phyloP scores from a whole-genome alignment of 768 basidiomycete genomes.

The Lanmaoa pseudosensibilis region DNA sequence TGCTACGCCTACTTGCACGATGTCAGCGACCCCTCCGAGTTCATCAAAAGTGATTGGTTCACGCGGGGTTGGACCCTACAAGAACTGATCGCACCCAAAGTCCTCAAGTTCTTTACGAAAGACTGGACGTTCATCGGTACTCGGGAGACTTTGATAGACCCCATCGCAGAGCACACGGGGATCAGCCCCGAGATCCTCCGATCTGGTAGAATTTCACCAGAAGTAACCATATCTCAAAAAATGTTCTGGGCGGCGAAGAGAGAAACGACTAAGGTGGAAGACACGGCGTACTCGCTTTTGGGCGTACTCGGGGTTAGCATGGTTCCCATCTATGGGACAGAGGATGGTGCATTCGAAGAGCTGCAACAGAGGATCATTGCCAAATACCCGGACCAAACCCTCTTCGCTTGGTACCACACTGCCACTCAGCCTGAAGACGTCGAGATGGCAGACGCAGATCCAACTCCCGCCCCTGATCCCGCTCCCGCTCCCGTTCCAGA shows the following conservation, averaged over 20 bases:
- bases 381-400: slow-evolving; percentile 24
- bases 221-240: slow-evolving; percentile 22
- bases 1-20: slow-evolving; percentile 33
- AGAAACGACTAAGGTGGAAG: slow-evolving; percentile 27
- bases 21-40: slow-evolving; percentile 15
- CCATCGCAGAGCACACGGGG: slow-evolving; percentile 16
- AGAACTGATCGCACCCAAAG: slow-evolving; percentile 31
- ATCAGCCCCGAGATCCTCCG: slow-evolving; percentile 19
- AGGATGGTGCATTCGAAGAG: slow-evolving; percentile 22
- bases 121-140: slow-evolving; percentile 25
- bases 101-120: slow-evolving; percentile 27
- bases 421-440: slow-evolving; percentile 7
- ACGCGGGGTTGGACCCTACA: slow-evolving; percentile 33
- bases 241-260: slow-evolving; percentile 31
- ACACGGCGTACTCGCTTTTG: slow-evolving; percentile 32
- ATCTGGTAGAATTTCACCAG: slow-evolving; percentile 3
- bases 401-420: slow-evolving; percentile 28
- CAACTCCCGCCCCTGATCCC: background rate
- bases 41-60: slow-evolving; percentile 32
- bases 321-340: slow-evolving; percentile 27
- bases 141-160: slow-evolving; percentile 11
- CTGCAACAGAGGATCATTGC: slow-evolving; percentile 26
- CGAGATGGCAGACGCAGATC: slow-evolving; percentile 7
- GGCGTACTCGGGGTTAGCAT: slow-evolving; percentile 27
- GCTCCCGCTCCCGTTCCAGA: background rate